These are phyloP conservation scores for Apostasia ramifera DNA, from an alignment of 106 monocot genomes.

Conservation along the genomic window DNA sequence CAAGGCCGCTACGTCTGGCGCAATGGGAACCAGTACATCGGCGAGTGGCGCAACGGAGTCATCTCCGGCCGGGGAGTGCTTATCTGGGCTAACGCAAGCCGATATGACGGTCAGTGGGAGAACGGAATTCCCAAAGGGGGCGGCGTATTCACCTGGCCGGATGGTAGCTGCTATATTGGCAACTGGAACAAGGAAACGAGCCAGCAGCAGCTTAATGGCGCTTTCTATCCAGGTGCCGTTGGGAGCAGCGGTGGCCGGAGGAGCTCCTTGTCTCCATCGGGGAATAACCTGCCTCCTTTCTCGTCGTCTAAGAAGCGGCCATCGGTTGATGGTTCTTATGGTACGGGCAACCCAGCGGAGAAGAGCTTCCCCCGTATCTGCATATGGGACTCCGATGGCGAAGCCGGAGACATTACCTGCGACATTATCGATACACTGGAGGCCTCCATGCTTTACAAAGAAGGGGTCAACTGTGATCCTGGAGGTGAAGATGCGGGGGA, in stretches of 20 bases:
- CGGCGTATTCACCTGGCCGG: conserved; percentile 71
- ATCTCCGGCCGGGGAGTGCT: conserved; percentile 55
- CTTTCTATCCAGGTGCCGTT: conserved; percentile 11
- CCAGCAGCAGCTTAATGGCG: conserved; percentile 11
- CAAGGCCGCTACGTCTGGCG: conserved; percentile 59
- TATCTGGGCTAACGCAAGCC: conserved; percentile 59
- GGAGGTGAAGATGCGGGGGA: neutral
- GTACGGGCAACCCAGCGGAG: conserved; percentile 2
- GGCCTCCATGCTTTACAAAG: conserved; percentile 34
- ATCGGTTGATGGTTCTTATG: conserved; percentile 9
- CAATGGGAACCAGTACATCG: conserved; percentile 65
- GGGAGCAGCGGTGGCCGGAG: neutral
- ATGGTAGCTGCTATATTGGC: conserved; percentile 55
- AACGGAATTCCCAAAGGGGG: conserved; percentile 53
- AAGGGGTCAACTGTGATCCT: neutral
- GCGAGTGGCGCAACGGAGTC: conserved; percentile 59
- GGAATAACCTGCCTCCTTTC: neutral
- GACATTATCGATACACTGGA: conserved; percentile 44
- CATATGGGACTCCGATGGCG: conserved; percentile 55
- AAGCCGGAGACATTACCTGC: conserved; percentile 61
- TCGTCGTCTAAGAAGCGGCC: conserved; percentile 16
- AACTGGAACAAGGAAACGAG: conserved; percentile 18
- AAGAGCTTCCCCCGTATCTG: conserved; percentile 43
- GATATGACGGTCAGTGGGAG: conserved; percentile 66
- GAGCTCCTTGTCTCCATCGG: neutral